Evolutionary conservation across 345 rosid genomes (phyloP), one percentile per base, ranked within the genome.

Genomic region (Moricandia arvensis): DNA sequence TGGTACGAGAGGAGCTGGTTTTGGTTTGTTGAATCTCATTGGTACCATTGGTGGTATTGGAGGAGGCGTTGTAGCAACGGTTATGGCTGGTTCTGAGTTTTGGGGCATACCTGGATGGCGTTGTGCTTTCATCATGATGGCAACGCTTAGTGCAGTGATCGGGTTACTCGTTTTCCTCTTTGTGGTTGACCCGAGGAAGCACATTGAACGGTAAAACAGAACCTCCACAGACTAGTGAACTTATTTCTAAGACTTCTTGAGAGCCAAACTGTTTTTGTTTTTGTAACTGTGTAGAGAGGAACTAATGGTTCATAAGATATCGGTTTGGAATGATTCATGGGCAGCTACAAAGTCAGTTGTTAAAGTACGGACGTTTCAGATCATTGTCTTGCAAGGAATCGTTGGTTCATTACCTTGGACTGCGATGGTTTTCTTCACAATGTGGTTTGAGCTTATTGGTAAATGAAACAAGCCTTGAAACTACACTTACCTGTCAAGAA

Each of bases 361-460:
- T 38, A 88, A 83, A 79, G 90, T 95, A 49, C 82, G 78, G 53
- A 95, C 99, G 11, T 92, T 95, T 78, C 97, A 92, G 81, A 72
- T 92, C 53, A 95, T 92, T 66, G 96, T 95, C 62, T 53, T 88
- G 83, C 97, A 95, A 79, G 97, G 97, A n/a, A 79, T 90, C 53
- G 83, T 95, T 17, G 97, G 99, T 66, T 86, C 96, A 10, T 77
- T 92, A 11, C 96, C 97, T 5, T 95, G 99, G 97, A 95, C 99
- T 5, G 97, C 96, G 7, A 87, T 92, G 97, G 97, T 95, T 38
- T 92, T 95, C 82, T 87, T 95, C 66, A 88, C 99, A 4, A 89
- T 95, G 96, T 92, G 97, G 99, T 92, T 95, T 75, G 96, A 92
- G 78, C 86, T 95, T 68, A 90, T 95, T 7, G 97, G 97, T 88